Percentiles rank a stretch among this genome's conserved stretches.
phyloP scores from a whole-genome alignment of 495 filamentous ascomycete genomes.

The Entonaema liquescens region DNA sequence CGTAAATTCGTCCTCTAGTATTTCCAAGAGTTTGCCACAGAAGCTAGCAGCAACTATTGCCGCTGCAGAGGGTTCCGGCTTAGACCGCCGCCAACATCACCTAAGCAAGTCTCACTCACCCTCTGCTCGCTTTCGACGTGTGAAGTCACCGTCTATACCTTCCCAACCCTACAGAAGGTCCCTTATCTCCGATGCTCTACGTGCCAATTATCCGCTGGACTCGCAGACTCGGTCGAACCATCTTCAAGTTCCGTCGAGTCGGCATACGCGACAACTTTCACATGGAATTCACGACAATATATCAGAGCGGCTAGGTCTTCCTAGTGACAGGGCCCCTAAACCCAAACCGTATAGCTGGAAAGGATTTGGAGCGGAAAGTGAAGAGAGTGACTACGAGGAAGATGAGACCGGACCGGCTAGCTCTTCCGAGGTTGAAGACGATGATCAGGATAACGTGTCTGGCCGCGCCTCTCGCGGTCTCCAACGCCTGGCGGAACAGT shows the following conservation, averaged over 20 bases:
- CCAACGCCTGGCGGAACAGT: constrained; percentile 30
- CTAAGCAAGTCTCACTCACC: constrained; percentile 36
- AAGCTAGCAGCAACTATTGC: constrained; percentile 38
- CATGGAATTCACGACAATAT: constrained; percentile 21
- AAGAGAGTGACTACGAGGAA: constrained; percentile 27
- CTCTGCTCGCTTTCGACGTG: constrained; percentile 30
- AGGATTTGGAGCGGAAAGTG: constrained; percentile 14
- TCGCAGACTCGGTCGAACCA: constrained; percentile 11
- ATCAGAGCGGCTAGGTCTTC: neutral
- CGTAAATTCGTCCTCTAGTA: constrained; percentile 32
- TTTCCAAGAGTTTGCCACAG: constrained; percentile 42
- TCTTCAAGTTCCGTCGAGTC: constrained; percentile 7
- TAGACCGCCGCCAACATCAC: constrained; percentile 18
- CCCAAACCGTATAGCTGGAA: constrained; percentile 15
- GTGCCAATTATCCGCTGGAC: constrained; percentile 13
- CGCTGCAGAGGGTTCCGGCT: constrained; percentile 21
- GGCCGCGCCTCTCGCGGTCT: constrained; percentile 19
- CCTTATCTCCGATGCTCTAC: constrained; percentile 35
- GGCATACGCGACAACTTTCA: constrained; percentile 9
- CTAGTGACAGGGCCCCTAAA: neutral
- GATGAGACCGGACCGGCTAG: constrained; percentile 9
- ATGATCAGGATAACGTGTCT: constrained; percentile 19
- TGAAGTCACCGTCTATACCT: constrained; percentile 35
- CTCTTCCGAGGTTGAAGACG: constrained; percentile 12
- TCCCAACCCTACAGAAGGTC: constrained; percentile 22